These are phyloP conservation scores for Russula earlei DNA, from an alignment of 768 basidiomycete genomes.

Conservation along the genomic window DNA sequence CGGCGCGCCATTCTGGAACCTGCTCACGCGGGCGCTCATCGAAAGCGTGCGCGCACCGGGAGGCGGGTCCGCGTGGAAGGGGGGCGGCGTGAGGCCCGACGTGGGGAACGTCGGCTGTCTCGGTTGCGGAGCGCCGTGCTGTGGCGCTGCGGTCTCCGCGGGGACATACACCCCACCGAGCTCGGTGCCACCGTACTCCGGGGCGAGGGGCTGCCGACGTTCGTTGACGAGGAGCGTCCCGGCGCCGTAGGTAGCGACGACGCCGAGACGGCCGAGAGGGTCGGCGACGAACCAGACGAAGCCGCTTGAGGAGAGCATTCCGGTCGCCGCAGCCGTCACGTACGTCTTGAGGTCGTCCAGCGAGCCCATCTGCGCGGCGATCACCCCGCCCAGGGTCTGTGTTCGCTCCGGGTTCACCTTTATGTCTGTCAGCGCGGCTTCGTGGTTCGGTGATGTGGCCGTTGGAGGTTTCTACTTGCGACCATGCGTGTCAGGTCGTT, in stretches of 20 bases:
- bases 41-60: conserved; percentile 12
- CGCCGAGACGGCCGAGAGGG: conserved; percentile 46
- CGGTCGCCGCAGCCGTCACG: conserved; percentile 57
- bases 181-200: not conserved
- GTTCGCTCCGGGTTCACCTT: conserved; percentile 24
- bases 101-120: not conserved
- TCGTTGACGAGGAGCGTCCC: conserved; percentile 69
- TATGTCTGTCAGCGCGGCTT: conserved; percentile 29
- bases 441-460: conserved; percentile 23
- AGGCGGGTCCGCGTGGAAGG: not conserved
- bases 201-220: conserved; percentile 12
- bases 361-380: conserved; percentile 48
- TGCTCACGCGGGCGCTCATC: not conserved
- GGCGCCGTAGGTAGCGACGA: conserved; percentile 81
- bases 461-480: conserved; percentile 29
- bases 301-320: conserved; percentile 71
- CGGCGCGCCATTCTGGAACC: not conserved
- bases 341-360: conserved; percentile 61
- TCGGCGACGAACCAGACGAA: conserved; percentile 87
- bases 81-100: conserved; percentile 1
- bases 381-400: conserved; percentile 27
- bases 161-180: conserved; percentile 10
- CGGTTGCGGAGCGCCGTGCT: not conserved
- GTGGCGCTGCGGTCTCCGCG: not conserved
- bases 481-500: not conserved